Base-by-base conservation (phyloP, 306 rosid species). In the Spatholobus suberectus region DNA sequence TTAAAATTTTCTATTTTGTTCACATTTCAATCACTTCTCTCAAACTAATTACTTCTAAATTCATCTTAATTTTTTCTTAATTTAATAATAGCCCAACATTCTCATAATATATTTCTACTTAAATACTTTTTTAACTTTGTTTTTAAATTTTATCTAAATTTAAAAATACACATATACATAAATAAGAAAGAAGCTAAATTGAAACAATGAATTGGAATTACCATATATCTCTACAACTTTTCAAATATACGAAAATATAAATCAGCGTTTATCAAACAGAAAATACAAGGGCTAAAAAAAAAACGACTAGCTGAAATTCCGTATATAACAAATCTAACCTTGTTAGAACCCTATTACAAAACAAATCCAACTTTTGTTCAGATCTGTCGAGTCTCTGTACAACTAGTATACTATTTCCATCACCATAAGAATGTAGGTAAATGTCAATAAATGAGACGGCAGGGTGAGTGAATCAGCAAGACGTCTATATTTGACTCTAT, bases 331-430 rank as follows among this genome's bases (percentile, higher is more conserved):
- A 23, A 43, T 17, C 57, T 70, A 70, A 12, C 49, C 59, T 59
- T 37, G 85, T 58, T 75, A 26, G 63, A 73, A 32, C 66, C 73
- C 49, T 70, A 11, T 24, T 40, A 65, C 44, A 47, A 46, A 74
- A 41, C 10, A 70, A 63, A 2, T 73, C 70, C 43, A 17, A 51
- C 18, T 26, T 23, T 23, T 44, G 41, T 37, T 81, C 73, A 38
- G n/a, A 72, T 77, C 47, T 37, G 51, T 14, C 20, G 10, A 20
- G n/a, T 29, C 32, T 51, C 62, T 73, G 77, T 75, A 23, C 81
- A 74, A 73, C 72, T 24, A 47, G 73, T 32, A 83, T 59, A 69
- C 35, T 5, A 74, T 32, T 70, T 40, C 63, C 52, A 17, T 44
- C 18, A 24, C 14, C 52, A 24, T 43, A 70, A 82, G 20, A 69